These are phyloP conservation scores for Kuraishia piskuri DNA, from an alignment of 805 yeast species.

Conservation along the genomic window DNA sequence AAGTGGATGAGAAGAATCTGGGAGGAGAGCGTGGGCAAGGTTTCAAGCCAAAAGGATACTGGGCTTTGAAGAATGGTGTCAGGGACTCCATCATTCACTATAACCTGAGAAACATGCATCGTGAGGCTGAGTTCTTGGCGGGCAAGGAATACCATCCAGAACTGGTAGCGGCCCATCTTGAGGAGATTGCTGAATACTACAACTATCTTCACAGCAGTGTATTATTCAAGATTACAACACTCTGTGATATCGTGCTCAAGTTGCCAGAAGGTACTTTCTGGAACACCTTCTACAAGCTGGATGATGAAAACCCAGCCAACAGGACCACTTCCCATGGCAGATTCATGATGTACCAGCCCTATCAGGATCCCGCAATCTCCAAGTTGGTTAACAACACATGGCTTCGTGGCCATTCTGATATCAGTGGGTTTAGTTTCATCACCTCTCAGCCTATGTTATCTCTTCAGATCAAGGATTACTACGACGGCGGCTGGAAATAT, in stretches of 20 bases:
- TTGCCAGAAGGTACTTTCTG: constrained; percentile 37
- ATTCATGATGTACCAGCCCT: constrained; percentile 25
- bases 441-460: constrained; percentile 27
- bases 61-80: constrained; percentile 35
- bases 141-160: constrained; percentile 28
- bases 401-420: constrained; percentile 26
- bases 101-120: constrained; percentile 31
- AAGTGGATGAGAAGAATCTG: constrained; percentile 16
- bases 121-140: constrained; percentile 20
- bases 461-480: constrained; percentile 25
- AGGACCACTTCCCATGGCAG: constrained; percentile 34
- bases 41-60: constrained; percentile 38
- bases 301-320: constrained; percentile 20
- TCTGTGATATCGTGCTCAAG: constrained; percentile 36
- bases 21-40: constrained; percentile 42
- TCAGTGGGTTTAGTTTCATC: constrained; percentile 24
- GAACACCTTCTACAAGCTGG: constrained; percentile 25
- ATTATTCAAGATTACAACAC: constrained; percentile 24
- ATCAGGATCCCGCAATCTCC: constrained; percentile 8
- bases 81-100: constrained; percentile 35
- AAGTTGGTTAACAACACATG: constrained; percentile 14
- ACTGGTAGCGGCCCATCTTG: constrained; percentile 26
- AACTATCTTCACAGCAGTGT: constrained; percentile 28
- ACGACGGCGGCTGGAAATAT: constrained; percentile 24
- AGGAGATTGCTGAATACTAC: constrained; percentile 31